Evolutionary conservation across 2,329 filamentous ascomycete genomes (phyloP).

Genomic region (Periconia sp.): DNA sequence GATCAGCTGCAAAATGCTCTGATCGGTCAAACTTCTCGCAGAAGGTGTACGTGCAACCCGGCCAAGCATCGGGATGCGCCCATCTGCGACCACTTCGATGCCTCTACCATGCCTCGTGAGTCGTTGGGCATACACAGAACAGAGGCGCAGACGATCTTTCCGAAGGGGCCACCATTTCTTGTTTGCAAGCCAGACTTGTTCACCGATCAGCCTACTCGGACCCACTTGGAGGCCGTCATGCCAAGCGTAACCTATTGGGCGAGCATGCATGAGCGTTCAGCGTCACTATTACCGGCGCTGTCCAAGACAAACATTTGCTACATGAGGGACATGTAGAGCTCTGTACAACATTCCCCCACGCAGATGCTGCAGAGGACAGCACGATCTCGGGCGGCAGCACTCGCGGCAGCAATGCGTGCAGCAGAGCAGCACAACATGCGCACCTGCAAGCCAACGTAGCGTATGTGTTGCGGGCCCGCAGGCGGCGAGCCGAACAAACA

Average conservation of each 20-base stretch:
- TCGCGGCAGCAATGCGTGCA: conserved; percentile 14
- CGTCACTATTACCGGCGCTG: conserved; percentile 8
- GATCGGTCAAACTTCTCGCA: no score
- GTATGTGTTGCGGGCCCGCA: conserved; percentile 14
- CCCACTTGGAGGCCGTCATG: conserved; percentile 14
- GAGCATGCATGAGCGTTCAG: conserved; percentile 14
- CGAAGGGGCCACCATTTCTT: no score
- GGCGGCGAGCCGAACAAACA: conserved; percentile 10
- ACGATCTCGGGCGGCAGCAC: conserved; percentile 23
- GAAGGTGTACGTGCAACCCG: no score
- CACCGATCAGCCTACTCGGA: conserved; percentile 15
- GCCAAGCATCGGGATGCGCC: no score
- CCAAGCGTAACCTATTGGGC: conserved; percentile 13
- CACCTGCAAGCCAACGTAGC: conserved; percentile 10
- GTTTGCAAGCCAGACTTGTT: no score
- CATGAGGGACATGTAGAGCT: neutral
- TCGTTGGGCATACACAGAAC: no score
- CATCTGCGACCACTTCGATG: no score
- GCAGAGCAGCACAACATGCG: conserved; percentile 16
- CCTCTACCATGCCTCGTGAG: no score
- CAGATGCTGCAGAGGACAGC: conserved; percentile 25
- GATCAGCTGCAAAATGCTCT: no score
- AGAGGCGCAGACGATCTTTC: no score
- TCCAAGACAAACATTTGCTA: no score
- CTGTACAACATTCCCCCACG: conserved; percentile 16